Conservation (phyloP, 352 stramenopile genomes). For the Globisporangium sylvaticum region DNA sequence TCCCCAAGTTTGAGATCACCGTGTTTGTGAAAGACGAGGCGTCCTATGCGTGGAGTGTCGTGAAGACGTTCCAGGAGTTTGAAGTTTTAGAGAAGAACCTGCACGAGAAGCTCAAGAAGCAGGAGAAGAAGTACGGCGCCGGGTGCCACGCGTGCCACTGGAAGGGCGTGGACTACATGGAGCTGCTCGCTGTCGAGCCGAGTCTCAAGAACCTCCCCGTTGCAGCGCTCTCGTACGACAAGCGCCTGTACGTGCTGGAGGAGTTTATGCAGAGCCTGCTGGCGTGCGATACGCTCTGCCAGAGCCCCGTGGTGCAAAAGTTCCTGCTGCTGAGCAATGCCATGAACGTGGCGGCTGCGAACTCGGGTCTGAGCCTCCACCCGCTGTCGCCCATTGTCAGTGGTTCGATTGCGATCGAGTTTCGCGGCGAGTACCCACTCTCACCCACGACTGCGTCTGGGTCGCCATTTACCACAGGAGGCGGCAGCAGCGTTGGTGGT, state of each 20-base stretch:
- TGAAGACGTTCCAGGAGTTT: conserved; percentile 73
- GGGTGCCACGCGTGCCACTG: conserved; percentile 45
- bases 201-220: conserved; percentile 40
- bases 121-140: conserved; percentile 61
- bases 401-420: conserved; percentile 12
- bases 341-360: background rate
- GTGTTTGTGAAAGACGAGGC: conserved; percentile 56
- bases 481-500: background rate
- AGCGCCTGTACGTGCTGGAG: conserved; percentile 57
- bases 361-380: background rate
- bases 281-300: conserved; percentile 62
- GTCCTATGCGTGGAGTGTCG: conserved; percentile 56
- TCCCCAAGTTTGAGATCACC: conserved; percentile 43
- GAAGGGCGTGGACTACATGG: conserved; percentile 70
- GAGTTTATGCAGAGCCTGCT: conserved; percentile 73
- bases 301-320: conserved; percentile 70
- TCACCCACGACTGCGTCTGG: conserved; percentile 10
- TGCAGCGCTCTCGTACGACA: conserved; percentile 48
- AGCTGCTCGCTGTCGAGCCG: conserved; percentile 43
- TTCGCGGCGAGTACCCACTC: conserved; percentile 10
- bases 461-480: background rate
- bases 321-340: conserved; percentile 53
- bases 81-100: conserved; percentile 65
- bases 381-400: background rate
- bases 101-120: conserved; percentile 57